These are phyloP conservation scores for Naganishia kalamii DNA, from an alignment of 768 basidiomycete species.

Conservation along the genomic window DNA sequence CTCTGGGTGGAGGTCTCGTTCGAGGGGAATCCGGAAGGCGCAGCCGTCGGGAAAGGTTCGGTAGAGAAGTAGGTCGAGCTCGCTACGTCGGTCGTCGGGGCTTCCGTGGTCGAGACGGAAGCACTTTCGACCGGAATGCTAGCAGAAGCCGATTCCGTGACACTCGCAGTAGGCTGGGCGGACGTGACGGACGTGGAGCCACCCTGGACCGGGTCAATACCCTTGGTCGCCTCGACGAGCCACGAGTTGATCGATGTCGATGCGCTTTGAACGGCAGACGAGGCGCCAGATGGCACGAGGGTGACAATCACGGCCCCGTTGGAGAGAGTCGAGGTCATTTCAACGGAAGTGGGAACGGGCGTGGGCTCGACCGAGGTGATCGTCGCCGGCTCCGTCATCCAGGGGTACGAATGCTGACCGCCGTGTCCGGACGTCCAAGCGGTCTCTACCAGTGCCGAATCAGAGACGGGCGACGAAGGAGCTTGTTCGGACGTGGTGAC, in stretches of 20 bases:
- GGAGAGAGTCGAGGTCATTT: neutral
- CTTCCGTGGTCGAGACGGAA: neutral
- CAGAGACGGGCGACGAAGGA: neutral
- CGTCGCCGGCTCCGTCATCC: constrained; percentile 11
- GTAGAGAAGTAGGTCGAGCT: neutral
- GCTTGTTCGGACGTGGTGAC: neutral
- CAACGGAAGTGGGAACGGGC: neutral
- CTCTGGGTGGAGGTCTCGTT: neutral
- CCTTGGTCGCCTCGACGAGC: constrained; percentile 12
- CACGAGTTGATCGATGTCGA: constrained; percentile 17
- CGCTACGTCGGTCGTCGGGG: neutral
- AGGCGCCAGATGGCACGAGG: neutral
- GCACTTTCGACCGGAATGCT: neutral
- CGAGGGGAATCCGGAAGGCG: neutral
- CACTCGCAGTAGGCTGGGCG: neutral
- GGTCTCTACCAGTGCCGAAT: neutral
- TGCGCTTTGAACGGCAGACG: neutral
- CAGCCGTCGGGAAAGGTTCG: neutral
- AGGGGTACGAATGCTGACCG: constrained; percentile 19
- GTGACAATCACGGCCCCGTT: constrained; percentile 13
- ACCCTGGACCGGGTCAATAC: constrained; percentile 5
- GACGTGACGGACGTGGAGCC: neutral
- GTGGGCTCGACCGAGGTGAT: neutral
- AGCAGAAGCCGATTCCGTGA: neutral
- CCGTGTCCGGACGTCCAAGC: constrained; percentile 18